phyloP scores from a whole-genome alignment of 2,329 filamentous ascomycete genomes.

The Colletotrichum tofieldiae region DNA sequence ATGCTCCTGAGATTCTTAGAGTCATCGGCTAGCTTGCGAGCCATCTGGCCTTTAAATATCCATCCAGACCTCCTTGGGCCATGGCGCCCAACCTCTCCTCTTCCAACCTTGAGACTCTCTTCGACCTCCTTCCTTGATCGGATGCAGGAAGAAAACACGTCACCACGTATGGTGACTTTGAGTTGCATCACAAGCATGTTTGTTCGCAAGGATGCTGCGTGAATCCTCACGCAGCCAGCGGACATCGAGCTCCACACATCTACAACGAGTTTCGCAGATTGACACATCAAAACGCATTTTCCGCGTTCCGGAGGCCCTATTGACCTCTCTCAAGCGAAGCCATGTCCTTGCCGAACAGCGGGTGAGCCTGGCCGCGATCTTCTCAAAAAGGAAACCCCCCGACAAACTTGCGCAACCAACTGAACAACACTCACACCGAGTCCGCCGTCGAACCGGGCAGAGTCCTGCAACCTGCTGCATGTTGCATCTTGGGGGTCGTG shows the following conservation, averaged over 20 bases:
- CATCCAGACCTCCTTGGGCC: slow-evolving; percentile 13
- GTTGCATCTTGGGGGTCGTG: background rate
- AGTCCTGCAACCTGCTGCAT: slow-evolving; percentile 9
- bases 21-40: slow-evolving; percentile 14
- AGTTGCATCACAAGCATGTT: slow-evolving; percentile 38
- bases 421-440: background rate
- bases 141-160: slow-evolving; percentile 24
- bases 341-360: slow-evolving; percentile 29
- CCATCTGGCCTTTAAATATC: slow-evolving; percentile 35
- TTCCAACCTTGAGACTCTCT: background rate
- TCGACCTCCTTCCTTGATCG: slow-evolving; percentile 15
- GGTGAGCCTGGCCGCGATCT: slow-evolving; percentile 1
- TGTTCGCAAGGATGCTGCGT: background rate
- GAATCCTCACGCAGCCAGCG: slow-evolving; percentile 9
- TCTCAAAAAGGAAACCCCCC: slow-evolving; percentile 32
- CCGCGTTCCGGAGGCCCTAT: slow-evolving; percentile 11
- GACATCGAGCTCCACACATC: slow-evolving; percentile 18
- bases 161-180: slow-evolving; percentile 26
- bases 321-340: background rate
- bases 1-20: slow-evolving; percentile 33
- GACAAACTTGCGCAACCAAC: slow-evolving; percentile 9
- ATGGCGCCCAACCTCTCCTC: background rate
- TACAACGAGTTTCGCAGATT: background rate
- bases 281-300: slow-evolving; percentile 17
- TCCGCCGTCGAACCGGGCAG: background rate